Percentiles rank a stretch among this genome's conserved stretches.
Conservation (phyloP, 306 rosid genomes). For the Sicyos baderoa region DNA sequence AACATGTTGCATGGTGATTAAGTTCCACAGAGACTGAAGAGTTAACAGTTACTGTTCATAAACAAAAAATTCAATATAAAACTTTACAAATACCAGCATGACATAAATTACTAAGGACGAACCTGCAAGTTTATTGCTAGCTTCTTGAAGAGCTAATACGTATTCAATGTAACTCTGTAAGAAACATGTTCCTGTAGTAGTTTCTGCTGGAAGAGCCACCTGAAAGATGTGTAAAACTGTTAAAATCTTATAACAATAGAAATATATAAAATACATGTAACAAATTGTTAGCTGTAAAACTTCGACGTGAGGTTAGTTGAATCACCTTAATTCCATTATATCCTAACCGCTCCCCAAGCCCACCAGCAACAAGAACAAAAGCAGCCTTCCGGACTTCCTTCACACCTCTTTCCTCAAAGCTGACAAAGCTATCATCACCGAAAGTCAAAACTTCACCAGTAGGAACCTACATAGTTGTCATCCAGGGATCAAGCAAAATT, state of each 20-base stretch:
- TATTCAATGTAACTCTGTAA: constrained; percentile 70
- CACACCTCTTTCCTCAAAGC: constrained; percentile 73
- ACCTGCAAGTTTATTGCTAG: constrained; percentile 43
- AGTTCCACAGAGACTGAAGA: not conserved
- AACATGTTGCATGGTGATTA: not conserved
- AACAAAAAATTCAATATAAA: not conserved
- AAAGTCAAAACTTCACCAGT: constrained; percentile 59
- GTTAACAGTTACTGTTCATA: not conserved
- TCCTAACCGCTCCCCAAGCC: constrained; percentile 96
- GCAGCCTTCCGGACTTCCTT: constrained; percentile 68
- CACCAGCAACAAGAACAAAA: constrained; percentile 99
- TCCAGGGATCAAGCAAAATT: constrained; percentile 15
- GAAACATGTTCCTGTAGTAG: constrained; percentile 62
- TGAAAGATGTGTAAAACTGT: constrained; percentile 28
- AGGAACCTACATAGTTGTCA: constrained; percentile 61
- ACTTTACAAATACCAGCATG: not conserved
- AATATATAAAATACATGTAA: constrained; percentile 1
- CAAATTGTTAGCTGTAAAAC: not conserved
- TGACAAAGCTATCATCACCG: constrained; percentile 60
- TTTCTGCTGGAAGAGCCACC: constrained; percentile 96
- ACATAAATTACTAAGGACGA: not conserved
- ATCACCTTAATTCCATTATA: constrained; percentile 88
- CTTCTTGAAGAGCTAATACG: constrained; percentile 82
- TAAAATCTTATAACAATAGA: constrained; percentile 18
- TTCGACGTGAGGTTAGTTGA: not conserved